A percentile compares a stretch with the other conserved stretches of the same genome.
These are phyloP conservation scores for Aspergillus sparsus DNA, from an alignment of 495 filamentous ascomycete genomes.

Conservation along the genomic window DNA sequence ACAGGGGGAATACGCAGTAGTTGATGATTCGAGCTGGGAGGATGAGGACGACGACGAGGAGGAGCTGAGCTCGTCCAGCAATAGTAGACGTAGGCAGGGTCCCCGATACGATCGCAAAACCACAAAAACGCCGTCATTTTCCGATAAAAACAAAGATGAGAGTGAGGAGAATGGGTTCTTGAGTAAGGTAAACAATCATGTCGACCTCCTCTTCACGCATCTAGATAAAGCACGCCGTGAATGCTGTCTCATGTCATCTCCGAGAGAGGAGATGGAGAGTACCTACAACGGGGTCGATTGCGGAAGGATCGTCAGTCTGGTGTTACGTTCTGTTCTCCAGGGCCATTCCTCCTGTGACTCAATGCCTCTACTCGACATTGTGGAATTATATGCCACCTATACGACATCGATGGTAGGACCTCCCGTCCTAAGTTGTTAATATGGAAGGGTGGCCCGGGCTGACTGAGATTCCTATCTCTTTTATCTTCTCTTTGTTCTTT, in stretches of 20 bases:
- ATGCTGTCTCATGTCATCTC: slow-evolving; percentile 14
- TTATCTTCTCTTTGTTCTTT: background rate
- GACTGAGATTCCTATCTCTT: background rate
- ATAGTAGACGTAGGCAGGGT: background rate
- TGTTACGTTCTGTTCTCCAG: slow-evolving; percentile 7
- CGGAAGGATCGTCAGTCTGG: slow-evolving; percentile 8
- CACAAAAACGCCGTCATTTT: background rate
- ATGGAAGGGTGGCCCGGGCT: no score
- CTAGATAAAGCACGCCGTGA: slow-evolving; percentile 12
- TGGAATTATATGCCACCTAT: slow-evolving; percentile 17
- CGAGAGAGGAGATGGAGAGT: slow-evolving; percentile 4
- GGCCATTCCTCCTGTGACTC: slow-evolving; percentile 14
- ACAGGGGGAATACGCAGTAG: no score
- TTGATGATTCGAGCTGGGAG: no score
- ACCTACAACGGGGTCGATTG: background rate
- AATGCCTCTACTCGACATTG: slow-evolving; percentile 13
- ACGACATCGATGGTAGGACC: slow-evolving; percentile 13
- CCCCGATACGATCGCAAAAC: no score
- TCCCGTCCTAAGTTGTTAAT: background rate
- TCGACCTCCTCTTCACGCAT: slow-evolving; percentile 5
- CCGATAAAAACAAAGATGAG: background rate
- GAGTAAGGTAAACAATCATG: background rate
- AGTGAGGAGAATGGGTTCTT: background rate
- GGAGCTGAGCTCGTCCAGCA: background rate
- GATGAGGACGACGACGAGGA: background rate